phyloP scores from a whole-genome alignment of 176 grass and related monocot genomes.

The Hyparrhenia diplandra region DNA sequence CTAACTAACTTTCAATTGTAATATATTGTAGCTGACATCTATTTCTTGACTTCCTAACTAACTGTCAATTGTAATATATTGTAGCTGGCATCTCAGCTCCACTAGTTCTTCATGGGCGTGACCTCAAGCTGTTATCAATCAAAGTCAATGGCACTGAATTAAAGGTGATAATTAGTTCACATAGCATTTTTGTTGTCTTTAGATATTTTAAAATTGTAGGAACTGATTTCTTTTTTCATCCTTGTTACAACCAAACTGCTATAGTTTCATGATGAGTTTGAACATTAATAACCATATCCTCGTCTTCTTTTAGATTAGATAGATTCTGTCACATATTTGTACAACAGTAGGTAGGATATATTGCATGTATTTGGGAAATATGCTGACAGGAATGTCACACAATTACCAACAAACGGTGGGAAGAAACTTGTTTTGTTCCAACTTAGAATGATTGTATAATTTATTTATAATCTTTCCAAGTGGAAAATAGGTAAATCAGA shows the following conservation, averaged over 20 bases:
- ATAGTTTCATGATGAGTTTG: neutral
- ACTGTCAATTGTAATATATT: slow-evolving; percentile 6
- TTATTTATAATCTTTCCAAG: neutral
- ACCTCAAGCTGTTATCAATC: slow-evolving; percentile 85
- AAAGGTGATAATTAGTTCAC: slow-evolving; percentile 47
- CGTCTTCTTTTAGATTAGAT: too few relatives aligned
- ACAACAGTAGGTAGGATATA: neutral
- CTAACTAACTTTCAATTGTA: slow-evolving; percentile 4
- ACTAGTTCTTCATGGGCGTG: slow-evolving; percentile 71
- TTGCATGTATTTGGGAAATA: slow-evolving; percentile 14
- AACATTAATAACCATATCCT: neutral
- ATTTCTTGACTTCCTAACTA: neutral
- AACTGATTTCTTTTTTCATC: neutral
- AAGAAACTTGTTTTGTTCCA: neutral
- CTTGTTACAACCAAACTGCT: neutral
- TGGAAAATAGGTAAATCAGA: neutral
- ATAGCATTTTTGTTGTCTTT: neutral
- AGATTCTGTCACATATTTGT: neutral
- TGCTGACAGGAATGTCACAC: neutral
- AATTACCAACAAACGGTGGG: neutral
- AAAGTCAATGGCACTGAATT: slow-evolving; percentile 83
- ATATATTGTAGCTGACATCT: slow-evolving; percentile 34
- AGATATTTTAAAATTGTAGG: neutral
- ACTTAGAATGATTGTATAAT: neutral
- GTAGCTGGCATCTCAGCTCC: slow-evolving; percentile 54